Evolutionary conservation across 2,329 filamentous ascomycete species (phyloP), one percentile per base, ranked within the genome.

Genomic region (Colletotrichum echinochloae): DNA sequence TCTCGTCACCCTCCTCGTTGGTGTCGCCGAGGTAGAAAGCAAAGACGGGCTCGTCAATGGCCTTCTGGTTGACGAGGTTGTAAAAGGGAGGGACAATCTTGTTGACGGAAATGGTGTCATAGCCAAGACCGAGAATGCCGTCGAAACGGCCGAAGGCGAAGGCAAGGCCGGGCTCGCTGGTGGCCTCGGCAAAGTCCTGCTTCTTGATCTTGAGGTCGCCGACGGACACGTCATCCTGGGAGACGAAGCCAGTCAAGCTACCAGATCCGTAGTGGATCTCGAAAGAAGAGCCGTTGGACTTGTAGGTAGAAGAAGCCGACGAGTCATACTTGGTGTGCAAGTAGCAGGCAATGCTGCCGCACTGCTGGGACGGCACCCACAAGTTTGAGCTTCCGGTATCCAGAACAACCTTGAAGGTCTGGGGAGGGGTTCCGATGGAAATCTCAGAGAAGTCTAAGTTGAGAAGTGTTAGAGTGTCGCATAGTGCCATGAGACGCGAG

Each of bases 351-450:
- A 99, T 99, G 79, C 95, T 98, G 79, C 89, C 91, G 83, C 97
- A 99, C 79, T 94, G 88, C 67, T 89, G 87, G 30, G 95, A 97
- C 48, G 97, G 97, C 71, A 99, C 95, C 97, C 97, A 99, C 74
- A 99, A 89, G 87, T 99, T 99, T 81, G 96, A 98, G 88, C 94
- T 98, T 78, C 96, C 96, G 35, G 96, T 99, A 83, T 99, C 96
- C 74, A 99, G 92, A 74, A 99, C 92, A 75, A 99, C 97, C 89
- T 99, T 99, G 91, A 99, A 99, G 76, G 85, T 88, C 86, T 99
- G 96, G 41, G 96, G 91, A 74, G 96, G 96, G 59, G 91, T 95
- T 74, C 96, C 96, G 81, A 99, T 90, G 76, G 90, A 89, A 81
- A 99, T 98, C 83, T 98, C 94, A 76, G 95, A 97, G 90, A 97